Base-by-base conservation (phyloP, 805 yeast species). In the Candida incommunis region DNA sequence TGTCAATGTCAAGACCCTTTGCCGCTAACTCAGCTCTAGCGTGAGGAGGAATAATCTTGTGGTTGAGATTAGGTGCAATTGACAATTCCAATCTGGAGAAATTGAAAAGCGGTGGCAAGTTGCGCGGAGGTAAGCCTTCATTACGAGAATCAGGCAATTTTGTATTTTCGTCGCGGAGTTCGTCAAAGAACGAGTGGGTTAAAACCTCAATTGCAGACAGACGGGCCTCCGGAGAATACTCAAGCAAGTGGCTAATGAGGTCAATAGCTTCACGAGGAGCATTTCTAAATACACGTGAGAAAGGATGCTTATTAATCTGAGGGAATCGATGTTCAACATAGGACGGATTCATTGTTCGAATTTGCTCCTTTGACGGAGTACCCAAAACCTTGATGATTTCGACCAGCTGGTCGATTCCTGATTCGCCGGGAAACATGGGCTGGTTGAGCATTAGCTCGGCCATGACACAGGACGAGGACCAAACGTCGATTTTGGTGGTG, bases 381-480 rank as follows among this genome's bases (percentile, higher is more conserved):
- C 98, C 98, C 59, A 92, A 71, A 22, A 90, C 84, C 65, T 92
- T 92, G 62, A 90, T 90, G 54, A 90, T 90, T 64, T 90, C 98
- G 18, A 90, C 97, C 56, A 90, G 74, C 64, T 92, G 98, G 62
- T 92, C 98, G 48, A 92, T 90, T 31, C 98, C 97, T 48, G 88
- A 80, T 61, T 92, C 97, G 41, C 98, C 98, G 11, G 98, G 98
- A 67, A 92, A 92, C 52, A 92, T 69, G 13, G 98, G 98, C 61
- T 87, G 96, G 16, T 98, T 97, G 46, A 92, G 72, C 51, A 88
- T 76, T 56, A 92, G 69, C 66, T 92, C 98, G 3, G 97, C 97
- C 85, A 92, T 87, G 21, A 92, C 98, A 68, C 98, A 92, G 20
- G 95, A 96, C 13, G 94, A 86, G 13, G 95, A 84, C 98, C 98